A percentile compares a stretch with the other conserved stretches of the same genome.
Conservation (phyloP, 768 basidiomycete species). For the Gloeopeniophorella convolvens region DNA sequence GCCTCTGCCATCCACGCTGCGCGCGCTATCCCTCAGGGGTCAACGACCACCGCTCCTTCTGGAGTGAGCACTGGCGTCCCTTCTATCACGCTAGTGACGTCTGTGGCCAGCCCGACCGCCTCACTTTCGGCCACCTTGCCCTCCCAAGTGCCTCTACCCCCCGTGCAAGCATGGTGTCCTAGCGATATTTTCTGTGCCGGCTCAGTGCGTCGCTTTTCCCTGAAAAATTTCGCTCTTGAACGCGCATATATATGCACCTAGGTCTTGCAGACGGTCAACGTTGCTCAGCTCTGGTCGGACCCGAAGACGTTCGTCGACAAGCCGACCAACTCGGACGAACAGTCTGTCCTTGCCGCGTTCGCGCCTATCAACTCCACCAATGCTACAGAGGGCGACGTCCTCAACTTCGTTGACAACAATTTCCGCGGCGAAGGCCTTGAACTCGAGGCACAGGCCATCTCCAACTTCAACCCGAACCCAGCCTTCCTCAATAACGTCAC, state of each 20-base stretch:
- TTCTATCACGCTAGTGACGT: conserved; percentile 47
- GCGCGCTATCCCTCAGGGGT: conserved; percentile 13
- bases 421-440: conserved; percentile 86
- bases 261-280: conserved; percentile 81
- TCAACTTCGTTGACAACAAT: conserved; percentile 63
- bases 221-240: background rate
- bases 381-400: conserved; percentile 58
- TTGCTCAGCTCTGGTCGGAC: conserved; percentile 70
- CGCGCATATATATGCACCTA: conserved; percentile 26
- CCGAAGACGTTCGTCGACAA: conserved; percentile 89
- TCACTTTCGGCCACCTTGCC: conserved; percentile 49
- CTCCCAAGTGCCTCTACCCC: conserved; percentile 58
- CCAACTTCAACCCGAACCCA: conserved; percentile 58
- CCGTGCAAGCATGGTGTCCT: conserved; percentile 70
- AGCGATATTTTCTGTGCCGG: conserved; percentile 79
- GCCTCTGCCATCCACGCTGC: background rate
- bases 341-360: conserved; percentile 68
- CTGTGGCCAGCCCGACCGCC: conserved; percentile 57
- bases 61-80: conserved; percentile 20
- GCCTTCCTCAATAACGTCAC: conserved; percentile 64
- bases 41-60: conserved; percentile 16
- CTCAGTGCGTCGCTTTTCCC: conserved; percentile 37
- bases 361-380: conserved; percentile 32
- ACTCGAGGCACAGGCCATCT: conserved; percentile 53
- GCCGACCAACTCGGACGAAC: conserved; percentile 65